Evolutionary conservation across 2,329 filamentous ascomycete genomes (phyloP).

Genomic region (Epichloe festucae): DNA sequence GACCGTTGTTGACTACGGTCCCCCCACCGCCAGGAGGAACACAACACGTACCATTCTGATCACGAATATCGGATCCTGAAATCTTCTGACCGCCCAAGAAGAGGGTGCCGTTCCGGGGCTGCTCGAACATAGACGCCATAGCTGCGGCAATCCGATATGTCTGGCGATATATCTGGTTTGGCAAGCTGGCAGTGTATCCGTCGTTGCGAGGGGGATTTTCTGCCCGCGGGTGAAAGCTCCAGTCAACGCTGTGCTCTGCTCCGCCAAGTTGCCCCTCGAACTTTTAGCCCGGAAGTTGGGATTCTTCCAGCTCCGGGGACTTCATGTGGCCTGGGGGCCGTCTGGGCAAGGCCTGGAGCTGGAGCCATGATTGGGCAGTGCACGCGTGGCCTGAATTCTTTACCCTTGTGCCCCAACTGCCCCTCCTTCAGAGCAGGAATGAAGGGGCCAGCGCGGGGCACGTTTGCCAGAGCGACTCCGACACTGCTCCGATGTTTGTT

Average conservation of each 20-base stretch:
- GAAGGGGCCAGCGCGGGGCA: slow-evolving; percentile 7
- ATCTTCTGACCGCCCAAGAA: slow-evolving; percentile 98
- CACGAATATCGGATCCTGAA: slow-evolving; percentile 87
- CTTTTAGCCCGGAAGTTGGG: slow-evolving; percentile 15
- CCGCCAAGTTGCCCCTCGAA: slow-evolving; percentile 13
- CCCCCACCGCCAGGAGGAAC: slow-evolving; percentile 6
- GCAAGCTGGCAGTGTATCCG: slow-evolving; percentile 3
- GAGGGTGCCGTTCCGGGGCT: slow-evolving; percentile 86
- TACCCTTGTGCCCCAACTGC: slow-evolving; percentile 5
- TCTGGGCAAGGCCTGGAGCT: too few relatives aligned
- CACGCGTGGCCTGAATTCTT: neutral
- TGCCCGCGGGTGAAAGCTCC: slow-evolving; percentile 9
- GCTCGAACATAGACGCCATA: slow-evolving; percentile 95
- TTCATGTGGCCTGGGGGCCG: neutral
- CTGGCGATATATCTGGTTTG: slow-evolving; percentile 3
- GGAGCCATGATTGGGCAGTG: too few relatives aligned
- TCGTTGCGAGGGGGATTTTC: slow-evolving; percentile 3
- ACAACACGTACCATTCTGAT: slow-evolving; percentile 67
- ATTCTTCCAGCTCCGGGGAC: slow-evolving; percentile 15
- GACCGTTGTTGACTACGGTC: neutral
- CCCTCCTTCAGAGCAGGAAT: slow-evolving; percentile 8
- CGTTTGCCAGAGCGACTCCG: neutral
- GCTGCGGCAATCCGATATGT: slow-evolving; percentile 14
- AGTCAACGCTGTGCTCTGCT: neutral
- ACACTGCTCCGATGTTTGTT: neutral